phyloP scores from a whole-genome alignment of 805 yeast species.

The Nadsonia fulvescens region DNA sequence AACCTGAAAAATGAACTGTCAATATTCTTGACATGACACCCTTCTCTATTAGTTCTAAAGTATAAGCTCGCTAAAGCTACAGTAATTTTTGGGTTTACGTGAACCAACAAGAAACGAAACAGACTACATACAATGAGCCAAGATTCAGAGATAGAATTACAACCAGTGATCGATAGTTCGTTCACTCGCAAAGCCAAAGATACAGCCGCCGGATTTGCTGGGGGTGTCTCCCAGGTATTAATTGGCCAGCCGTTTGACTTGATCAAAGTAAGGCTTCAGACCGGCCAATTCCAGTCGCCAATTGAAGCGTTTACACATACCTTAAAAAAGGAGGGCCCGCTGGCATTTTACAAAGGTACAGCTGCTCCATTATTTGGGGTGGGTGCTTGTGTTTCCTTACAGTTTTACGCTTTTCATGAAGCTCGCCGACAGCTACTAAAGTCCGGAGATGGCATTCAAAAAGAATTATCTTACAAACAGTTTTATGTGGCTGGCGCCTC shows the following conservation, averaged over 20 bases:
- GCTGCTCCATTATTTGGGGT: conserved; percentile 55
- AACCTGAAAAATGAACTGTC: too few species aligned
- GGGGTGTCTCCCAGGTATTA: conserved; percentile 36
- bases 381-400: conserved; percentile 50
- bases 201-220: conserved; percentile 33
- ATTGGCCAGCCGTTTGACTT: conserved; percentile 56
- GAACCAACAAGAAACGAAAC: too few species aligned
- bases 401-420: conserved; percentile 56
- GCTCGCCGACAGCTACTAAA: conserved; percentile 38
- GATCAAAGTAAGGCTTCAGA: conserved; percentile 51
- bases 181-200: conserved; percentile 32
- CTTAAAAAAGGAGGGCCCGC: conserved; percentile 38
- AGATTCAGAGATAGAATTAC: too few species aligned
- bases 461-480: conserved; percentile 29
- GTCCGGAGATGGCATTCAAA: conserved; percentile 12
- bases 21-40: too few species aligned
- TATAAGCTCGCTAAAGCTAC: too few species aligned
- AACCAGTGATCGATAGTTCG: too few species aligned
- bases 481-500: conserved; percentile 44
- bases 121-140: too few species aligned
- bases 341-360: conserved; percentile 50
- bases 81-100: too few species aligned
- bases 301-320: conserved; percentile 33
- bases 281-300: conserved; percentile 44
- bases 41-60: too few species aligned